A percentile compares a stretch with the other conserved stretches of the same genome.
Conservation (phyloP, 768 basidiomycete genomes). For the Coprinopsis strossmayeri region DNA sequence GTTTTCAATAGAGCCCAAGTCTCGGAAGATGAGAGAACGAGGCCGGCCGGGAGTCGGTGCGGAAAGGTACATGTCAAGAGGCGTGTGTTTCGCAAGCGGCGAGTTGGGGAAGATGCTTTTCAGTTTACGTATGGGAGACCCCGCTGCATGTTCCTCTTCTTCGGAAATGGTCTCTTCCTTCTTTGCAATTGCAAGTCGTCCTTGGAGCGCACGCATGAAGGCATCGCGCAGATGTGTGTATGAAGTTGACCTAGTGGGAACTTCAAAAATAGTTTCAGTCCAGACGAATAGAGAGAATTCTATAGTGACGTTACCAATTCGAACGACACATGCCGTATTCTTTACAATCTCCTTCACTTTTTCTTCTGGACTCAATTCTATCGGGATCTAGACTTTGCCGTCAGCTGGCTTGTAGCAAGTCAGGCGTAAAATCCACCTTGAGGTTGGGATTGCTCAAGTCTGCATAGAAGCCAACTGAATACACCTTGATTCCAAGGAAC, state of each 20-base stretch:
- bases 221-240: slow-evolving; percentile 80
- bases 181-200: slow-evolving; percentile 46
- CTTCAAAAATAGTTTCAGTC: slow-evolving; percentile 25
- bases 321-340: slow-evolving; percentile 64
- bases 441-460: slow-evolving; percentile 65
- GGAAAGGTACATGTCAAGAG: slow-evolving; percentile 64
- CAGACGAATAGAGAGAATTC: not conserved
- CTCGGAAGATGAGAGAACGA: slow-evolving; percentile 58
- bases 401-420: too few relatives aligned
- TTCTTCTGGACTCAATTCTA: slow-evolving; percentile 53
- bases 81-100: slow-evolving; percentile 55
- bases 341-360: slow-evolving; percentile 63
- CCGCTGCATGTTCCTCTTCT: slow-evolving; percentile 50
- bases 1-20: slow-evolving; percentile 65
- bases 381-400: slow-evolving; percentile 40
- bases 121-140: slow-evolving; percentile 62
- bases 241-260: slow-evolving; percentile 74
- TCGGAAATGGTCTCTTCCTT: slow-evolving; percentile 48
- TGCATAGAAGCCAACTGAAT: slow-evolving; percentile 86
- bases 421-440: too few relatives aligned
- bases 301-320: slow-evolving; percentile 74
- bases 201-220: slow-evolving; percentile 68
- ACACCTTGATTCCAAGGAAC: slow-evolving; percentile 83
- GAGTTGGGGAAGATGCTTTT: slow-evolving; percentile 74
- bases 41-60: slow-evolving; percentile 46